Conservation (phyloP, 2,329 filamentous ascomycete genomes). For the Aureobasidium subglaciale region DNA sequence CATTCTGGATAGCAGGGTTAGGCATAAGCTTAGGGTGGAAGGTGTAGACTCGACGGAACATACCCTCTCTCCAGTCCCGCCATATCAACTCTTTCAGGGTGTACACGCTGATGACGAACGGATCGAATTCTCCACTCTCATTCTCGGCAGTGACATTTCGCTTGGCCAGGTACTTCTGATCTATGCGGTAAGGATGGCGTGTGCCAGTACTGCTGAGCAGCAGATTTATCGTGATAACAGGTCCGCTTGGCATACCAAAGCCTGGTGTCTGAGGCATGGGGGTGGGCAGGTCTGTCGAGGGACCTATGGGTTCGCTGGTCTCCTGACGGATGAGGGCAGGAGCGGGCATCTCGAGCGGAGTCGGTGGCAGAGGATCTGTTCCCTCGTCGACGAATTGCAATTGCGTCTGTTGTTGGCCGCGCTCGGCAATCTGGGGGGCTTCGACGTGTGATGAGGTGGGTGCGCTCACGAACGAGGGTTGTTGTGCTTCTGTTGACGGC, state of each 20-base stretch:
- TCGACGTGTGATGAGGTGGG: not conserved
- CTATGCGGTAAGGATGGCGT: slow-evolving; percentile 82
- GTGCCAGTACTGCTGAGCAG: slow-evolving; percentile 69
- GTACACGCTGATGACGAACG: slow-evolving; percentile 86
- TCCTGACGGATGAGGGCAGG: slow-evolving; percentile 30
- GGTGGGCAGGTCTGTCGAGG: slow-evolving; percentile 38
- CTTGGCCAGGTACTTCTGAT: slow-evolving; percentile 76
- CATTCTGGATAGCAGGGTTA: slow-evolving; percentile 50
- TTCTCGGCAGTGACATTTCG: slow-evolving; percentile 72
- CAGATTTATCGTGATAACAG: slow-evolving; percentile 66
- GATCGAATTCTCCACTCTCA: slow-evolving; percentile 57
- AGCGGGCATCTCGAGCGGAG: slow-evolving; percentile 15
- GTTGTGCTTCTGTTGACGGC: not conserved
- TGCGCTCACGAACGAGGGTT: not conserved
- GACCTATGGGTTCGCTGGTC: slow-evolving; percentile 39
- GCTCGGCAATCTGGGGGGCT: not conserved
- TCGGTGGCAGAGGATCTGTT: slow-evolving; percentile 5
- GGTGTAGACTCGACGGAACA: slow-evolving; percentile 8
- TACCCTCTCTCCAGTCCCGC: slow-evolving; percentile 79
- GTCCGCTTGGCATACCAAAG: slow-evolving; percentile 32
- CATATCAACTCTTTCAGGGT: slow-evolving; percentile 90
- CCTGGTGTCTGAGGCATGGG: slow-evolving; percentile 26
- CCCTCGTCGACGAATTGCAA: not conserved
- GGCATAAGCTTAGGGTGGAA: not conserved
- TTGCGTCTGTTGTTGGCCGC: not conserved